phyloP scores from a whole-genome alignment of 2,329 filamentous ascomycete species.

The Fusarium sp. region DNA sequence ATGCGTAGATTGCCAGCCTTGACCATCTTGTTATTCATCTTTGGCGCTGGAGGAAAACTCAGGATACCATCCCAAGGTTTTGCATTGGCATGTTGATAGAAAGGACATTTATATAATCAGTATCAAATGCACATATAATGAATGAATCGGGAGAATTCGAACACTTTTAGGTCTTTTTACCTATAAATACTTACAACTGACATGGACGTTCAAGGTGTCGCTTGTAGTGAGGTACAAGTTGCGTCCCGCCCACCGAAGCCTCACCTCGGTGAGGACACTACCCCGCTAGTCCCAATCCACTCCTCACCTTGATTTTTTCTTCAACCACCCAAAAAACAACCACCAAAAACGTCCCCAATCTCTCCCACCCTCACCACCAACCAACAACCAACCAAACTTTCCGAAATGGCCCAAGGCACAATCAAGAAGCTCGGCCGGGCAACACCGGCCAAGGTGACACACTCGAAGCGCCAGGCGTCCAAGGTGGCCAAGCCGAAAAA shows the following conservation, averaged over 20 bases:
- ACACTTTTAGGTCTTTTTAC: background rate
- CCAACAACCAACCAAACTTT: background rate
- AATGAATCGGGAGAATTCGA: background rate
- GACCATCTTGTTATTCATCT: slow-evolving; percentile 1
- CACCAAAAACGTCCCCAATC: background rate
- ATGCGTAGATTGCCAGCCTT: slow-evolving; percentile 6
- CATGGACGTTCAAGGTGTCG: background rate
- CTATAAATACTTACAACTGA: background rate
- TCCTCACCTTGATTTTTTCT: slow-evolving; percentile 39
- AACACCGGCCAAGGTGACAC: slow-evolving; percentile 54
- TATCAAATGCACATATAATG: background rate
- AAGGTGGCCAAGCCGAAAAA: slow-evolving; percentile 64
- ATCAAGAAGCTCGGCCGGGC: slow-evolving; percentile 61
- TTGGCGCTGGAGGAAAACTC: slow-evolving; percentile 23
- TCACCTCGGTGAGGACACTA: slow-evolving; percentile 21
- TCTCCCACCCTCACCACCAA: slow-evolving; percentile 47
- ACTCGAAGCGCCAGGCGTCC: slow-evolving; percentile 58
- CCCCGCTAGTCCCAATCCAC: background rate
- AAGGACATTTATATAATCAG: slow-evolving; percentile 7
- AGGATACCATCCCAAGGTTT: slow-evolving; percentile 35
- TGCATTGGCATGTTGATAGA: slow-evolving; percentile 25
- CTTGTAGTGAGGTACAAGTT: background rate
- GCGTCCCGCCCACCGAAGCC: background rate
- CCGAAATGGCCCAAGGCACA: slow-evolving; percentile 65
- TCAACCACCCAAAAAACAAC: slow-evolving; percentile 8